These are phyloP conservation scores for Achaetomium macrosporum DNA, from an alignment of 2,329 filamentous ascomycete genomes.

Conservation along the genomic window DNA sequence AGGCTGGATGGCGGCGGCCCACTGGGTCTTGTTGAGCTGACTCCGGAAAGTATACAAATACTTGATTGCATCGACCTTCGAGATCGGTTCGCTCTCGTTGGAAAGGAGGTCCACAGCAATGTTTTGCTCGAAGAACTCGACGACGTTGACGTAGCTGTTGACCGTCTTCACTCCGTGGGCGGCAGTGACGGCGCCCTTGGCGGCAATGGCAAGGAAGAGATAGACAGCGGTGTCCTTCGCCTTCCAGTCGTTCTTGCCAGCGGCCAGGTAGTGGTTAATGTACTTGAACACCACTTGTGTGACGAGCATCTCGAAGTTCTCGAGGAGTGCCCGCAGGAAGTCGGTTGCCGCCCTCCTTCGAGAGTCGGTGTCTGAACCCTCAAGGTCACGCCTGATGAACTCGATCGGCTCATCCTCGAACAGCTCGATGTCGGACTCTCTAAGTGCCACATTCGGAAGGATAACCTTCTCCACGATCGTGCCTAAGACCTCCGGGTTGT, in stretches of 20 bases:
- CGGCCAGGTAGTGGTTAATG: slow-evolving; percentile 78
- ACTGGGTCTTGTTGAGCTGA: slow-evolving; percentile 85
- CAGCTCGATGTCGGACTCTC: slow-evolving; percentile 89
- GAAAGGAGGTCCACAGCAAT: slow-evolving; percentile 82
- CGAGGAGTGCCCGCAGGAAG: slow-evolving; percentile 82
- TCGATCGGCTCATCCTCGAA: slow-evolving; percentile 99
- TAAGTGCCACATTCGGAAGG: slow-evolving; percentile 81
- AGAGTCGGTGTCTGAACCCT: slow-evolving; percentile 94
- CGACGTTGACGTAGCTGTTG: slow-evolving; percentile 80
- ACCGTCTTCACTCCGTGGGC: slow-evolving; percentile 86
- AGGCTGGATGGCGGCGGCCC: slow-evolving; percentile 82
- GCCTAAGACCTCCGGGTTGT: slow-evolving; percentile 68
- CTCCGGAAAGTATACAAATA: slow-evolving; percentile 96
- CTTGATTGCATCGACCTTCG: slow-evolving; percentile 97
- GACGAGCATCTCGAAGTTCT: slow-evolving; percentile 79
- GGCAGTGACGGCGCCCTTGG: slow-evolving; percentile 81
- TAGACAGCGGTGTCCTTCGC: slow-evolving; percentile 98
- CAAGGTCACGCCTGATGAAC: slow-evolving; percentile 89
- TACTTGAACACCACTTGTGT: slow-evolving; percentile 84
- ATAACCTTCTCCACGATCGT: slow-evolving; percentile 96
- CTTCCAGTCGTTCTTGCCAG: slow-evolving; percentile 83
- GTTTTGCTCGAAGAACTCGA: slow-evolving; percentile 91
- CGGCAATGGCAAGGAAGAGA: slow-evolving; percentile 88
- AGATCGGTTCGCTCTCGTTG: slow-evolving; percentile 68
- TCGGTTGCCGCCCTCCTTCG: slow-evolving; percentile 87